Base-by-base conservation (phyloP, 2,329 filamentous ascomycete genomes). In the Cryphonectria japonica region DNA sequence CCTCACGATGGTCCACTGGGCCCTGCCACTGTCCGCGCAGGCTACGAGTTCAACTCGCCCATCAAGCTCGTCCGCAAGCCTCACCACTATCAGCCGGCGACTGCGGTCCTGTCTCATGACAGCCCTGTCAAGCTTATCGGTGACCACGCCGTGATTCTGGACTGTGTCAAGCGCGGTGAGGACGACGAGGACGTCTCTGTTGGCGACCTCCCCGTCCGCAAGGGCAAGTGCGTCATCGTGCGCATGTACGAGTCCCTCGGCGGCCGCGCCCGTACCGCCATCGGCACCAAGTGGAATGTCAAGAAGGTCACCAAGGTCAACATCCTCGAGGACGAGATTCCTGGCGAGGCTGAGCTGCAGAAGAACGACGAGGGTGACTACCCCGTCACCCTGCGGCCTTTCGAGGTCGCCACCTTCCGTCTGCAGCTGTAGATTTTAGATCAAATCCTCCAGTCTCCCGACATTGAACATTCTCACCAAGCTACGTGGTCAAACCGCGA, bases 151-250 rank as follows among this genome's bases (percentile, higher is more conserved):
- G 83, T 99, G 29, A 85, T 99, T 3, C 84, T 99, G 0, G 96
- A 99, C 79, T 92, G 91, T 0, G 87, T 99, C 80, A 99, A 99
- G 86, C 91, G 96, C 70, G 96, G 93, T n/a, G 93, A 95, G 78
- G 93, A 95, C 76, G 93, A 95, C 75, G 90, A 92, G 77, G 93
- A 94, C 75, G 87, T 94, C 60, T 89, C 86, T 61, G 81, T 85
- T 3, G 87, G 88, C 32, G 87, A 88, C 50, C 82, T 95, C 43
- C 87, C 88, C 3, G 84, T 84, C 74, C 89, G 92, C 70, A 87
- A 89, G 75, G 94, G 93, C 0, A 88, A 88, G 79, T 97, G 93
- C 78, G 87, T 98, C 63, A 91, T 99, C 72, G 75, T 98, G 71
- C 87, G 96, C 1, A 85, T 98, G 29, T 99, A 97, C 78, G 96